phyloP scores from a whole-genome alignment of 768 basidiomycete species.

The Trametes elegans region DNA sequence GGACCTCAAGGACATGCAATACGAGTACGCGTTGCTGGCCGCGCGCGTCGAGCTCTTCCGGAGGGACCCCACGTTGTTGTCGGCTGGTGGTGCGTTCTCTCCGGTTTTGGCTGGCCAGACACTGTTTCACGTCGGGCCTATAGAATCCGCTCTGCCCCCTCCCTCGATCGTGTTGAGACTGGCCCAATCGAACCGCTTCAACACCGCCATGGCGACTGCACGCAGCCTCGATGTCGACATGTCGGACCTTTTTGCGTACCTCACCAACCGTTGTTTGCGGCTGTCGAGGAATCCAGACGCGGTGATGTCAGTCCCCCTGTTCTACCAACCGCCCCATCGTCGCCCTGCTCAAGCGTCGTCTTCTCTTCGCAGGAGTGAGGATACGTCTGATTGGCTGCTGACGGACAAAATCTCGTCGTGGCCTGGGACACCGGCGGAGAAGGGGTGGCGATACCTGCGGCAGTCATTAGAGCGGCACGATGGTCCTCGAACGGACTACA shows the following conservation, averaged over 20 bases:
- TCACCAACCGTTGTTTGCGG: conserved; percentile 78
- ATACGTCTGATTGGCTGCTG: conserved; percentile 79
- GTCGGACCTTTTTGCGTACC: conserved; percentile 76
- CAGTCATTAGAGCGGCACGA: conserved; percentile 80
- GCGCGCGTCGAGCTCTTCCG: conserved; percentile 75
- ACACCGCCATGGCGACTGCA: conserved; percentile 75
- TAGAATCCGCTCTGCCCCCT: conserved; percentile 51
- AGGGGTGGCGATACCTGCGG: conserved; percentile 88
- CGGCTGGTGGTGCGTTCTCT: conserved; percentile 59
- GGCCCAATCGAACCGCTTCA: conserved; percentile 76
- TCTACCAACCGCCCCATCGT: neutral
- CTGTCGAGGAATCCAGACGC: conserved; percentile 62
- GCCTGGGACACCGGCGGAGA: conserved; percentile 75
- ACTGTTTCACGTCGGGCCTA: conserved; percentile 6
- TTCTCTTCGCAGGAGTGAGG: conserved; percentile 52
- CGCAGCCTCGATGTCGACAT: conserved; percentile 79
- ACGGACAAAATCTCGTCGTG: conserved; percentile 80
- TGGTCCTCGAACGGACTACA: conserved; percentile 61
- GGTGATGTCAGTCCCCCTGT: conserved; percentile 46
- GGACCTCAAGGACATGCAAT: conserved; percentile 73
- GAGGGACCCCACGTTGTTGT: conserved; percentile 59
- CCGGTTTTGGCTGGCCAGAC: conserved; percentile 2
- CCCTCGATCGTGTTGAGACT: conserved; percentile 72
- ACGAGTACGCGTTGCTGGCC: conserved; percentile 72
- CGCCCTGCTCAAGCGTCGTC: conserved; percentile 5